phyloP scores from a whole-genome alignment of 2,329 filamentous ascomycete genomes.

The Curvularia eragrostidis region DNA sequence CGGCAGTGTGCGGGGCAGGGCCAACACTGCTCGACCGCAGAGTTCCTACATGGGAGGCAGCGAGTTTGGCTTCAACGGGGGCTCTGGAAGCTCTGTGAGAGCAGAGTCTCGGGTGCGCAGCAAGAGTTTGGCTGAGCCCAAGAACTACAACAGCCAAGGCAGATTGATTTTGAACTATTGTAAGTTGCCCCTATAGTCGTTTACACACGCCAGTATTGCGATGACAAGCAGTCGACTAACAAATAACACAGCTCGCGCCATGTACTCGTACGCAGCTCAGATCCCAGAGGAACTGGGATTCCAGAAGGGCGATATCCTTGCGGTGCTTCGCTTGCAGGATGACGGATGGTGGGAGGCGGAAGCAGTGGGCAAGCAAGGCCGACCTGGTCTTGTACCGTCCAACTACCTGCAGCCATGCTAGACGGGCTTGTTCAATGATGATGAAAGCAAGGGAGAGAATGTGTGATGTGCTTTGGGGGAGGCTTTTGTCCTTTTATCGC shows the following conservation, averaged over 20 bases:
- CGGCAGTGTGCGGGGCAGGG: conserved; percentile 48
- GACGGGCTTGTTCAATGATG: neutral
- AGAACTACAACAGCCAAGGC: conserved; percentile 85
- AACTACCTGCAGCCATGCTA: conserved; percentile 70
- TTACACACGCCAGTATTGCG: too few relatives aligned
- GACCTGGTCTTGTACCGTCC: conserved; percentile 67
- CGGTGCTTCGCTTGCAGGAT: conserved; percentile 88
- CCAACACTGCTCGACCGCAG: conserved; percentile 46
- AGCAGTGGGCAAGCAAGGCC: conserved; percentile 69
- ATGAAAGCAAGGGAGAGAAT: neutral
- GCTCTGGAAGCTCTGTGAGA: conserved; percentile 34
- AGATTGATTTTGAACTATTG: conserved; percentile 90
- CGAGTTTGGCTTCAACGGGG: conserved; percentile 36
- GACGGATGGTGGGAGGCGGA: conserved; percentile 99
- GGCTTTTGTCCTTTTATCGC: neutral
- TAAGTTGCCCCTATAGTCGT: conserved; percentile 61
- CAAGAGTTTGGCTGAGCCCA: conserved; percentile 86
- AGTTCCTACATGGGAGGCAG: conserved; percentile 53
- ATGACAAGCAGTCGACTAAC: neutral
- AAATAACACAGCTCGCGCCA: conserved; percentile 74
- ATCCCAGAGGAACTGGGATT: conserved; percentile 96
- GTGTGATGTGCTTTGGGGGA: neutral
- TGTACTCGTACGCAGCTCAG: conserved; percentile 93
- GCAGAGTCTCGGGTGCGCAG: conserved; percentile 64
- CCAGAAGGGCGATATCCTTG: conserved; percentile 87